Evolutionary conservation across 225 moss, liverwort and hornwort species (phyloP).

Genomic region (Sphagnum contortum): DNA sequence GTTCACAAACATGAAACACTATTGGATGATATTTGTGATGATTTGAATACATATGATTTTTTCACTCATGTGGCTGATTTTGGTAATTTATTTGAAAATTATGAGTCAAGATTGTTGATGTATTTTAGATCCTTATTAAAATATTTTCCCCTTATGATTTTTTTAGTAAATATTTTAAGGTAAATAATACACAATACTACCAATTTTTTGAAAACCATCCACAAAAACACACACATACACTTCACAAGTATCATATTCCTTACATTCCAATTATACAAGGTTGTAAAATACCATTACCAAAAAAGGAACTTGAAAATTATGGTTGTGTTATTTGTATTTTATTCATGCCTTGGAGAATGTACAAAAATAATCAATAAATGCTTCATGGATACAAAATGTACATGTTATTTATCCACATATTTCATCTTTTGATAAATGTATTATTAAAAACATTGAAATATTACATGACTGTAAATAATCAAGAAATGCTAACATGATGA

Average conservation of each 20-base stretch:
- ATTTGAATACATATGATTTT: neutral
- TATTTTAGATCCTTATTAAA: neutral
- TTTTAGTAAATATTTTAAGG: neutral
- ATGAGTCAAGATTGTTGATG: neutral
- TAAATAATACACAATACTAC: neutral
- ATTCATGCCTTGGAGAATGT: neutral
- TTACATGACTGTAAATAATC: neutral
- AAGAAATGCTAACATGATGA: neutral
- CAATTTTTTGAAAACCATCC: neutral
- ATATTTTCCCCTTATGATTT: neutral
- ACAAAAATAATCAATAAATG: neutral
- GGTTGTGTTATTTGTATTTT: neutral
- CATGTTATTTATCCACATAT: neutral
- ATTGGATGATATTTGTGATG: neutral
- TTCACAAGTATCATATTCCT: neutral
- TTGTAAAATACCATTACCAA: neutral
- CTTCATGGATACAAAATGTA: neutral
- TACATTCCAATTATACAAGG: neutral
- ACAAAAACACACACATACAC: constrained; percentile 1
- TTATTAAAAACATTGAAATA: neutral
- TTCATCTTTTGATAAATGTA: neutral
- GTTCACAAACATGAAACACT: neutral
- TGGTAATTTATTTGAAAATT: neutral
- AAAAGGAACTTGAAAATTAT: neutral
- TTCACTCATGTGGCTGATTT: neutral